phyloP scores from a whole-genome alignment of 1,284 basidiomycete species.

The Malassezia sp. region DNA sequence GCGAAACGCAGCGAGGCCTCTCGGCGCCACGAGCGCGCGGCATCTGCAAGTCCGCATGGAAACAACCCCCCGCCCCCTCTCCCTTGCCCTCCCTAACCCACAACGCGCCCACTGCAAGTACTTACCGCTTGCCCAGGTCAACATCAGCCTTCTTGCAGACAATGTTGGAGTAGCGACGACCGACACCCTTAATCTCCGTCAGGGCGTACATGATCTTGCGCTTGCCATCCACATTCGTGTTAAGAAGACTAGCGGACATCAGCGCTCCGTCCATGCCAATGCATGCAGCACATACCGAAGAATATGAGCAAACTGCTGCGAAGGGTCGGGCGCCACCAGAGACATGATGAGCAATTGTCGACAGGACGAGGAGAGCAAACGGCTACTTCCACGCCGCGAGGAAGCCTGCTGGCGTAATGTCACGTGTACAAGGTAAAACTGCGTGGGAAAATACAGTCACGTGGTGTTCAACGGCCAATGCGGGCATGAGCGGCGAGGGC shows the following conservation, averaged over 20 bases:
- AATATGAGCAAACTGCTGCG: conserved; percentile 47
- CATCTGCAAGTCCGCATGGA: no score
- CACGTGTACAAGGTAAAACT: conserved; percentile 7
- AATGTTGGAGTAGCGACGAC: conserved; percentile 93
- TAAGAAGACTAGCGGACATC: conserved; percentile 61
- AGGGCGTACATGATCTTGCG: conserved; percentile 63
- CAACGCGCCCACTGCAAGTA: no score
- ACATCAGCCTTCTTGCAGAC: conserved; percentile 99
- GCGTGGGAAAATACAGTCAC: conserved; percentile 2
- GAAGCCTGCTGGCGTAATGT: no score
- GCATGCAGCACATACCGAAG: conserved; percentile 26
- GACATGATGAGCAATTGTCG: conserved; percentile 38
- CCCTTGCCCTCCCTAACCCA: no score
- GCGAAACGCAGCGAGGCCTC: no score
- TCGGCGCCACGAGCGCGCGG: no score
- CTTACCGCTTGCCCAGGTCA: conserved; percentile 93
- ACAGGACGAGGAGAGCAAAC: no score
- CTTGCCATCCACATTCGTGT: conserved; percentile 99
- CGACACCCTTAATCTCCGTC: conserved; percentile 93
- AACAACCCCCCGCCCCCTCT: no score
- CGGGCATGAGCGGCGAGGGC: not conserved
- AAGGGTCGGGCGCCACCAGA: conserved; percentile 44
- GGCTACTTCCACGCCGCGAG: no score
- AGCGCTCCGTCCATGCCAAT: not conserved
- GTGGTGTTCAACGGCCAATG: conserved; percentile 8